Evolutionary conservation across 2,329 filamentous ascomycete genomes (phyloP).

Genomic region (Albophoma yamanashiensis): DNA sequence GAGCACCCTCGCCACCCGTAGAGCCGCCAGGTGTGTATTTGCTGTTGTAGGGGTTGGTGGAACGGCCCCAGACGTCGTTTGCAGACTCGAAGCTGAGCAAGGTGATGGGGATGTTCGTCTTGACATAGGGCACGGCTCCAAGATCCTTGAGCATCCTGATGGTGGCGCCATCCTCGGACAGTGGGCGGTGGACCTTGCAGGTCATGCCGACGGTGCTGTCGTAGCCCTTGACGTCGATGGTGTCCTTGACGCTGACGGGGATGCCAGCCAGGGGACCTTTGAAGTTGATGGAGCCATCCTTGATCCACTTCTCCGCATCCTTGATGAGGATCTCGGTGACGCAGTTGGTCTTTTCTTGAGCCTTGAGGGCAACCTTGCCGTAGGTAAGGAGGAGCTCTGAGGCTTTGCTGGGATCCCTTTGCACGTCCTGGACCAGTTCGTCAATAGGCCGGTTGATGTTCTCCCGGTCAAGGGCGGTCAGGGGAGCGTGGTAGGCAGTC

Average conservation of each 20-base stretch:
- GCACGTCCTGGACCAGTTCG: slow-evolving; percentile 67
- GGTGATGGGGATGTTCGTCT: slow-evolving; percentile 83
- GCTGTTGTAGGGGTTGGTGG: slow-evolving; percentile 72
- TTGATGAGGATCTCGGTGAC: slow-evolving; percentile 77
- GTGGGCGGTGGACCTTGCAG: slow-evolving; percentile 56
- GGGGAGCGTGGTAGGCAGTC: slow-evolving; percentile 51
- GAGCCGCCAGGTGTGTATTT: slow-evolving; percentile 82
- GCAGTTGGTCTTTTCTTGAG: slow-evolving; percentile 81
- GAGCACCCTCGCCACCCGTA: slow-evolving; percentile 74
- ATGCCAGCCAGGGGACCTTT: slow-evolving; percentile 79
- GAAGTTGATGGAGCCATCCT: slow-evolving; percentile 51
- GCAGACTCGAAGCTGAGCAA: slow-evolving; percentile 78
- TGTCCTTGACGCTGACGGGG: slow-evolving; percentile 75
- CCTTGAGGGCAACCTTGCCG: slow-evolving; percentile 73
- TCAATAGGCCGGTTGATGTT: slow-evolving; percentile 67
- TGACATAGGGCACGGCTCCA: slow-evolving; percentile 82
- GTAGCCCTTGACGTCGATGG: slow-evolving; percentile 70
- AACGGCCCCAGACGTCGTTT: slow-evolving; percentile 70
- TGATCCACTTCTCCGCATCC: slow-evolving; percentile 64
- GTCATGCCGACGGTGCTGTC: slow-evolving; percentile 78
- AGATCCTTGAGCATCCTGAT: slow-evolving; percentile 75
- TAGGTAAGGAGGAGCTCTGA: slow-evolving; percentile 73
- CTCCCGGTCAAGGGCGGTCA: slow-evolving; percentile 53
- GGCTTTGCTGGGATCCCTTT: slow-evolving; percentile 54
- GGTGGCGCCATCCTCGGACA: slow-evolving; percentile 56